phyloP scores from a whole-genome alignment of 129 eudicot species.

The Lonicera japonica region DNA sequence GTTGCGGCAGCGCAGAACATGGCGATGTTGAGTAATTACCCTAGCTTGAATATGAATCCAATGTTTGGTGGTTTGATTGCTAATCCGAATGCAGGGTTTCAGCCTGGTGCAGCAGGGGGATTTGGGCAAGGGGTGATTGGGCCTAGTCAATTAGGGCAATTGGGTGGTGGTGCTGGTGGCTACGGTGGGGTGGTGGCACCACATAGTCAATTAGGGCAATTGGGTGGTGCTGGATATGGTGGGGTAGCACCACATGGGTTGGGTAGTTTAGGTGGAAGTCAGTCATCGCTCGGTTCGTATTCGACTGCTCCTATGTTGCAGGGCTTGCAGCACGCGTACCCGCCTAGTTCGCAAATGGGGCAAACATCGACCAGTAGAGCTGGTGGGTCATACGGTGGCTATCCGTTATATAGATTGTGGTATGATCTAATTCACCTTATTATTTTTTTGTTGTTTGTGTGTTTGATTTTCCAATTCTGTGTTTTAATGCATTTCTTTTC shows the following conservation, averaged over 20 bases:
- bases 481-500: neutral
- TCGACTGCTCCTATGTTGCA: constrained; percentile 22
- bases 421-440: constrained; percentile 27
- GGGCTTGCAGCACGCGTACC: constrained; percentile 49
- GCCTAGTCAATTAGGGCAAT: too few species aligned
- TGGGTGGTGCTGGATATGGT: constrained; percentile 30
- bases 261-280: constrained; percentile 33
- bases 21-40: constrained; percentile 18
- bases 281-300: constrained; percentile 30
- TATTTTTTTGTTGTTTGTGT: constrained; percentile 6
- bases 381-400: constrained; percentile 41
- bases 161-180: too few species aligned
- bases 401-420: constrained; percentile 26
- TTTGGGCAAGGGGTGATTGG: constrained; percentile 14
- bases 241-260: constrained; percentile 38
- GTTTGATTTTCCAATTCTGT: neutral
- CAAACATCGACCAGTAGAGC: constrained; percentile 26
- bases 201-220: too few species aligned
- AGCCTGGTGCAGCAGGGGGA: constrained; percentile 6
- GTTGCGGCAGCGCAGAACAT: constrained; percentile 47
- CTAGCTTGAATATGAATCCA: constrained; percentile 1
- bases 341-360: constrained; percentile 39
- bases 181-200: too few species aligned
- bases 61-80: constrained; percentile 35
- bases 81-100: constrained; percentile 34